Evolutionary conservation across 345 rosid genomes (phyloP), one percentile per base, ranked within the genome.

Genomic region (Turnera subulata): DNA sequence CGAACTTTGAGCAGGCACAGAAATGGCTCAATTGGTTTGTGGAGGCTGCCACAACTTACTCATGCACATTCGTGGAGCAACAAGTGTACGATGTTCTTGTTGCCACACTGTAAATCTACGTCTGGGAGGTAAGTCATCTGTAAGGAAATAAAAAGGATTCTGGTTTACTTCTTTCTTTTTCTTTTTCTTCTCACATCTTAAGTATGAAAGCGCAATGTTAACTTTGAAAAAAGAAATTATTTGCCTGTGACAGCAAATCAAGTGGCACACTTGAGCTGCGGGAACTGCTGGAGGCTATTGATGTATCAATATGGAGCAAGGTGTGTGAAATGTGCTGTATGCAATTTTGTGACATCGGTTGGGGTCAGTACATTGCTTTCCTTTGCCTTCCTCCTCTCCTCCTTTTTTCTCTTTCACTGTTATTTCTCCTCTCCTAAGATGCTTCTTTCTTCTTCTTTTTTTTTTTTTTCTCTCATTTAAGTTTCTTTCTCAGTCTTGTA

Each of bases 1-100:
- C 33, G 23, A 38, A 54, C 21, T 39, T 16, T 45, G 26, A 59
- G 68, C 76, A 93, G 99, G 99, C 56, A 93, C 97, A 6, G 99
- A 89, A 76, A 93, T 85, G 94, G 97, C 97, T 5, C 97, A 93
- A 76, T 61, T 93, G 86, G 94, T 89, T 26, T 93, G 99, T 49
- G 99, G 94, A 75, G 99, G 97, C 46, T 93, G 99, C 69, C 96
- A 93, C 74, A 89, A 97, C 57, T 74, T 93, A 61, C 75, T 93
- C 23, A 89, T 93, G 97, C 87, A 89, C 80, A 84, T 93, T 59
- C 89, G 97, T 2, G 99, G 99, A 63, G 99, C 99, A 56, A 87
- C 97, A 35, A 93, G 99, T 47, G 99, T 93, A 47, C 99, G 85
- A 45, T 93, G 99, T 73, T 85, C 99, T 29, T 93, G 97, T 50